Evolutionary conservation across 2,329 filamentous ascomycete species (phyloP), one percentile per base, ranked within the genome.

Genomic region (Zalaria sp.): DNA sequence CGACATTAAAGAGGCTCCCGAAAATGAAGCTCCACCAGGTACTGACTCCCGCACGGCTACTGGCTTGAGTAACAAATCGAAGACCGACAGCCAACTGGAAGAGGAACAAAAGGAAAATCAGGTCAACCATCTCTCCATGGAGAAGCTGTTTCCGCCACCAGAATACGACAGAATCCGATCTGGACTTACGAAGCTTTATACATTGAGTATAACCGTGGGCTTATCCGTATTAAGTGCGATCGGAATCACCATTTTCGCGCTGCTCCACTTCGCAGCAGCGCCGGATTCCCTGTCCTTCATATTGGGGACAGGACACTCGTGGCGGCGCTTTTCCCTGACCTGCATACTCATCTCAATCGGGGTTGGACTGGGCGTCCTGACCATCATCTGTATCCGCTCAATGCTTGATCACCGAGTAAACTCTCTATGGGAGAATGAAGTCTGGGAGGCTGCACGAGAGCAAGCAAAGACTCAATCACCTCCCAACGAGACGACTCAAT

Each of bases 401-500:
- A 84, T 78, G 77, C 65, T 75, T 6, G 63, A 66, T 7, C 80
- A 75, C 42, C 79, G 72, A 50, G 70, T 81, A 8, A 64, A 71
- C 42, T 67, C 69, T 35, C 65, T 81, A 0, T 83, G 81, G 60
- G 73, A 83, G 35, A 76, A 81, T 40, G 76, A 83, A 53, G 65
- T 79, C 1, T 85, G 81, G 81, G 73, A 81, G 44, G 73, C 79
- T 3, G 72, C 75, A 39, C 59, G 77, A 35, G 62, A 70, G 29
- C 63, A 70, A 41, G 72, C 75, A 39, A 62, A 71, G 46, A 62
- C 68, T 32, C 51, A 64, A 35, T 38, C 56, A 55, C 27, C 51
- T 66, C 47, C 65, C 74, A 1, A 75, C 81, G 81, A 82, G 50
- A 81, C 79, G 0, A 73, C 76, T 1, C 69, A 76, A 40, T 86